These are phyloP conservation scores for Camellia granthamiana DNA, from an alignment of 148 eudicot species.

Conservation along the genomic window DNA sequence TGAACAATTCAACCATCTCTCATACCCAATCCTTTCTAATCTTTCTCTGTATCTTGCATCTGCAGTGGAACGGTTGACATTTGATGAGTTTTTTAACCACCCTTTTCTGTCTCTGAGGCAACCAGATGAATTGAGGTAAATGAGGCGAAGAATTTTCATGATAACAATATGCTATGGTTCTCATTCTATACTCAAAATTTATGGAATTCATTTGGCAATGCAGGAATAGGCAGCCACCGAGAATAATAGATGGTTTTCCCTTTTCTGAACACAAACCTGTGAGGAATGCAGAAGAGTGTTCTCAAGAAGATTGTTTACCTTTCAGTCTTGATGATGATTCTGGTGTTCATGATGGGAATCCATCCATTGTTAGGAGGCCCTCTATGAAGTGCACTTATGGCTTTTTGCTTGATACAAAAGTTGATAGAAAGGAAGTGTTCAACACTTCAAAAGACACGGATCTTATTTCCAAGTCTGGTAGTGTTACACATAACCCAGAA, in stretches of 20 bases:
- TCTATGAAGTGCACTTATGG: conserved; percentile 50
- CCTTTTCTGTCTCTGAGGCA: conserved; percentile 56
- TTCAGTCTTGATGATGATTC: conserved; percentile 79
- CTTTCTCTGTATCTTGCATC: conserved; percentile 14
- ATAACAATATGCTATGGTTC: neutral
- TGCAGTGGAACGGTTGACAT: conserved; percentile 83
- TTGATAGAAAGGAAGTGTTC: conserved; percentile 30
- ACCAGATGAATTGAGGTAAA: conserved; percentile 60
- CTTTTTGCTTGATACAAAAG: conserved; percentile 48
- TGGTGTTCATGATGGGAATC: conserved; percentile 67
- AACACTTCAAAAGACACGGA: conserved; percentile 36
- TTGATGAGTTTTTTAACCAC: conserved; percentile 87
- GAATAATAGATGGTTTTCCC: conserved; percentile 35
- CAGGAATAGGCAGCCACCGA: conserved; percentile 41
- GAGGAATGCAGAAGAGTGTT: conserved; percentile 48
- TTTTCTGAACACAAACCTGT: conserved; percentile 31
- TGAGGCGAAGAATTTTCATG: neutral
- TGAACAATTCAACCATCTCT: neutral
- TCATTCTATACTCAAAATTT: conserved; percentile 7
- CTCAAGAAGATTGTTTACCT: conserved; percentile 74
- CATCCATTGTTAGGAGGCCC: conserved; percentile 43
- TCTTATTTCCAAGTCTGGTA: conserved; percentile 32
- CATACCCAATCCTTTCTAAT: conserved; percentile 1
- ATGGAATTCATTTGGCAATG: conserved; percentile 22
- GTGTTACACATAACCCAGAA: conserved; percentile 29